Base-by-base conservation (phyloP, 805 yeast genomes). In the Clavispora phyllophila region DNA sequence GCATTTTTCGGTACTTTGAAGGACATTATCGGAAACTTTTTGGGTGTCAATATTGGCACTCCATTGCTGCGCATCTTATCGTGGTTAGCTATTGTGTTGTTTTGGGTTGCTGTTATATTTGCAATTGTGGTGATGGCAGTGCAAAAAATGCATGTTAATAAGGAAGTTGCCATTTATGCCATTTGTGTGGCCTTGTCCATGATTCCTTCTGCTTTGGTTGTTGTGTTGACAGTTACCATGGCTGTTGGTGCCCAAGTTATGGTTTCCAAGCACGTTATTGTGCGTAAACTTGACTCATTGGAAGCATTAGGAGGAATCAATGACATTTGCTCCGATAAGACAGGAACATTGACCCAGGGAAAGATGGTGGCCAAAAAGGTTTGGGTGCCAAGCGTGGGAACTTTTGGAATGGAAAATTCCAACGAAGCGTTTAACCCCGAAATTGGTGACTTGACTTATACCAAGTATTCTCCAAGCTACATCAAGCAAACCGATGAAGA, bases 111-210 rank as follows among this genome's bases (percentile, higher is more conserved):
- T 5, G 93, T 87, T n/a, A 51, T 88, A 1, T 82, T 87, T 57
- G 96, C 96, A 1, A 81, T 88, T 44, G 79, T 88, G 15, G 95
- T 86, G 3, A 84, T 87, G 95, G 95, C 82, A 2, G 79, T 93
- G 9, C 95, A 87, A 63, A 75, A 75, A 46, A 81, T 87, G 62
- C 55, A 67, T 10, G 95, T 87, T n/a, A 81, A 78, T 50, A 77
- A 73, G 43, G 88, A 87, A 52, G 93, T 87, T 28, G 95, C 95
- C 12, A 81, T 87, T 38, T 87, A 87, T 58, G 96, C 96, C 20
- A 82, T 88, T 55, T 87, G 95, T 66, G 90, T 85, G 37, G 86
- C 85, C 0, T 66, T 84, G 37, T 79, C 90, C 5, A 85, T 85
- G 88, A 84, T 84, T 50, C 93, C 93, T 3, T 84, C 89, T 3